Evolutionary conservation across 352 stramenopile species (phyloP).

Genomic region (Lagenidium giganteum): DNA sequence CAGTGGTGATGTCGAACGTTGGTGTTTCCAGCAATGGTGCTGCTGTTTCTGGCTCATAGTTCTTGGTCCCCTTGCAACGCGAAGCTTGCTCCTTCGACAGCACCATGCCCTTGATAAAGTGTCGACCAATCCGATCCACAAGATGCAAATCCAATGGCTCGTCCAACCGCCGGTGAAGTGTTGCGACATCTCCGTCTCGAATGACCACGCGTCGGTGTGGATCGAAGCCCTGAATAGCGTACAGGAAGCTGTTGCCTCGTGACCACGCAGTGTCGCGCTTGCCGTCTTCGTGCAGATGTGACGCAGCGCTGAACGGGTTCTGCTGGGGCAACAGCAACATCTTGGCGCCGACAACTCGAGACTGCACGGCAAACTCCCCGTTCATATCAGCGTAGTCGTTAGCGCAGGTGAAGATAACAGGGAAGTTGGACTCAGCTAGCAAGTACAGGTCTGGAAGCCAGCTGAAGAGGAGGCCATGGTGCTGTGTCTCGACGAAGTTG

Average conservation of each 20-base stretch:
- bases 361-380: constrained; percentile 69
- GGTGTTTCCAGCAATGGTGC: constrained; percentile 23
- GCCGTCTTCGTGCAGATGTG: constrained; percentile 67
- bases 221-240: constrained; percentile 46
- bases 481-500: constrained; percentile 60
- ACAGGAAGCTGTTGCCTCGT: constrained; percentile 66
- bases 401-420: constrained; percentile 65
- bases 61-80: constrained; percentile 33
- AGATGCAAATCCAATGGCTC: constrained; percentile 44
- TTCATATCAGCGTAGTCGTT: constrained; percentile 82
- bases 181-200: constrained; percentile 15
- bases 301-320: constrained; percentile 70
- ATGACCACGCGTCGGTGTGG: constrained; percentile 18
- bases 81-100: constrained; percentile 63
- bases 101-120: constrained; percentile 60
- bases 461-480: constrained; percentile 53
- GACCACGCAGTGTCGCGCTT: constrained; percentile 61
- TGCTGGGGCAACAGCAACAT: constrained; percentile 60
- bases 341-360: constrained; percentile 48
- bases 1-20: constrained; percentile 30
- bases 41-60: not conserved
- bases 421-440: constrained; percentile 45
- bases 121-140: constrained; percentile 40
- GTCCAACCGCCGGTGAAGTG: constrained; percentile 40
- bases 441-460: constrained; percentile 62